phyloP scores from a whole-genome alignment of 2,329 filamentous ascomycete species.

The Pseudopithomyces chartarum region DNA sequence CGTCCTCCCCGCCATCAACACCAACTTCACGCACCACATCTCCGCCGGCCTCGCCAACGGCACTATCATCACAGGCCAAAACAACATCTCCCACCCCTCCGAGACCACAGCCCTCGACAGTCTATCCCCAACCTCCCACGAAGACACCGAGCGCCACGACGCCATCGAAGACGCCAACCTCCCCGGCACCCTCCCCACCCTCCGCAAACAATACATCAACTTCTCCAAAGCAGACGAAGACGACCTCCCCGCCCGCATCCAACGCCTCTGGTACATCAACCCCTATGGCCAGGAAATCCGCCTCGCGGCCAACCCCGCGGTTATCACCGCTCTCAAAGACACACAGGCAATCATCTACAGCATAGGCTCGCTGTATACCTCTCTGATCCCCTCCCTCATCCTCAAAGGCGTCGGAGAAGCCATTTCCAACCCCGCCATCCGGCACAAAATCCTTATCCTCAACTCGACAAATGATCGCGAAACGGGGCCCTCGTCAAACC shows the following conservation, averaged over 20 bases:
- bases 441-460: constrained; percentile 79
- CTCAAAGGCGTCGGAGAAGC: constrained; percentile 75
- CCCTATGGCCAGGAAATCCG: constrained; percentile 97
- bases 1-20: constrained; percentile 89
- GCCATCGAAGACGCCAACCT: constrained; percentile 79
- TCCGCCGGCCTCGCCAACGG: constrained; percentile 80
- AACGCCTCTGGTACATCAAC: constrained; percentile 94
- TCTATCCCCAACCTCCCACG: constrained; percentile 23
- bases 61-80: constrained; percentile 83
- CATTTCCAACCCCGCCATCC: constrained; percentile 58
- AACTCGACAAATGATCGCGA: constrained; percentile 87
- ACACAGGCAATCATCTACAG: constrained; percentile 81
- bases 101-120: constrained; percentile 33
- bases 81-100: constrained; percentile 55
- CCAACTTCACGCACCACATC: constrained; percentile 95
- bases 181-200: constrained; percentile 77
- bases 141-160: constrained; percentile 63
- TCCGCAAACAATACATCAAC: constrained; percentile 79
- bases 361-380: constrained; percentile 93
- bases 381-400: constrained; percentile 81
- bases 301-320: constrained; percentile 80
- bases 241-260: constrained; percentile 77
- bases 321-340: constrained; percentile 68
- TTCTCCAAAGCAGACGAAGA: constrained; percentile 78
- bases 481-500: constrained; percentile 70